Base-by-base conservation (phyloP, 106 monocot genomes). In the Agapanthus africanus region DNA sequence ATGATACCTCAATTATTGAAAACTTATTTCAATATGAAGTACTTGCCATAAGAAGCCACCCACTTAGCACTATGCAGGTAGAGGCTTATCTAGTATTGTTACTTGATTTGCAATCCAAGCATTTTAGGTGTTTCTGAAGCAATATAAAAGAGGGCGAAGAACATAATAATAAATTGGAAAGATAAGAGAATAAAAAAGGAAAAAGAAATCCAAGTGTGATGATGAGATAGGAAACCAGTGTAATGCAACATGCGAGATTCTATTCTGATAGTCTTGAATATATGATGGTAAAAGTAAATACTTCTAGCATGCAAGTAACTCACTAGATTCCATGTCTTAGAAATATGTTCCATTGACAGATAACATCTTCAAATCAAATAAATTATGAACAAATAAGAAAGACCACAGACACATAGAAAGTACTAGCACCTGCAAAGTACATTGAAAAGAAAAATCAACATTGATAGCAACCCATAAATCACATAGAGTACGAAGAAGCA, bases 401-500 rank as follows among this genome's bases (percentile, higher is more conserved):
- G 59, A 70, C 70, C 10, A 56, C 16, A 62, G 14, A 68, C 11
- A 26, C 1, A 27, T 28, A n/a, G 6, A 10, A 21, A 50, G 59
- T 18, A 19, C 16, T 21, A 71, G 27, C 30, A 47, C 21, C 18
- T 40, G 15, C 33, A 32, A 37, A 63, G 63, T 22, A 19, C 4
- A 37, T 28, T 27, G 26, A 56, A 56, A 7, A 28, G 9, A 56
- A 61, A 61, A n/a, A n/a, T n/a, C n/a, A n/a, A 6, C 35, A 66
- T 47, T 47, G 14, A 47, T 18, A 66, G 57, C 21, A 60, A 67
- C 30, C 37, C 37, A 25, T 35, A 16, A 23, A 25, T 32, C 22
- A 32, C 16, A 77, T 5, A 32, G 27, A 27, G n/a, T n/a, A 18
- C 40, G 60, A 40, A 73, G 40, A 68, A 57, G 33, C 6, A 26